Conservation (phyloP, 1,139 yeast genomes). For the Pneumocystis wakefieldiae region DNA sequence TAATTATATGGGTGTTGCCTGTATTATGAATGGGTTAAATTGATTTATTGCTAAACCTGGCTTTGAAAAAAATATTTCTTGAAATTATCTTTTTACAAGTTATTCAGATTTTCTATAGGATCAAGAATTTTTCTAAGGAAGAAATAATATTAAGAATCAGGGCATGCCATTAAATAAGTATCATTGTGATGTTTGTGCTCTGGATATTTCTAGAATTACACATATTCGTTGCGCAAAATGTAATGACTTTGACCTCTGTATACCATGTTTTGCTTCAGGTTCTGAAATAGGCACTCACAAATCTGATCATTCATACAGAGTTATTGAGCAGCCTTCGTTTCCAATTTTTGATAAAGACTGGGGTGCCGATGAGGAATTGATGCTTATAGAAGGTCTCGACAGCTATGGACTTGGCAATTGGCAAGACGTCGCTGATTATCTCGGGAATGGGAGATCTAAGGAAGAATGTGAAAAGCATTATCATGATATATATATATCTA, state of each 20-base stretch:
- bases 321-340: slow-evolving; percentile 86
- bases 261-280: slow-evolving; percentile 88
- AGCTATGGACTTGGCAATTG: slow-evolving; percentile 87
- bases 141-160: not conserved
- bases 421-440: slow-evolving; percentile 92
- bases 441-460: slow-evolving; percentile 68
- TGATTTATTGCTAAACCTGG: not conserved
- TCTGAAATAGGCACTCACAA: slow-evolving; percentile 66
- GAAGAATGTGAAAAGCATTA: slow-evolving; percentile 87
- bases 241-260: slow-evolving; percentile 86
- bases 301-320: slow-evolving; percentile 86
- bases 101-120: not conserved
- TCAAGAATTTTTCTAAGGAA: not conserved
- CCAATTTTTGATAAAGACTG: slow-evolving; percentile 82
- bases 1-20: not conserved
- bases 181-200: slow-evolving; percentile 90
- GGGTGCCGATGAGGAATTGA: slow-evolving; percentile 96
- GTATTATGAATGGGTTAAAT: not conserved
- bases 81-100: not conserved
- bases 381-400: slow-evolving; percentile 81
- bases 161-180: slow-evolving; percentile 30
- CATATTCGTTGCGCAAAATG: slow-evolving; percentile 86
- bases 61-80: not conserved
- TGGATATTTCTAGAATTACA: slow-evolving; percentile 86
- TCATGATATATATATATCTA: slow-evolving; percentile 49